Evolutionary conservation across 208 protist genomes (phyloP).

Genomic region (Leishmania gerbilli): DNA sequence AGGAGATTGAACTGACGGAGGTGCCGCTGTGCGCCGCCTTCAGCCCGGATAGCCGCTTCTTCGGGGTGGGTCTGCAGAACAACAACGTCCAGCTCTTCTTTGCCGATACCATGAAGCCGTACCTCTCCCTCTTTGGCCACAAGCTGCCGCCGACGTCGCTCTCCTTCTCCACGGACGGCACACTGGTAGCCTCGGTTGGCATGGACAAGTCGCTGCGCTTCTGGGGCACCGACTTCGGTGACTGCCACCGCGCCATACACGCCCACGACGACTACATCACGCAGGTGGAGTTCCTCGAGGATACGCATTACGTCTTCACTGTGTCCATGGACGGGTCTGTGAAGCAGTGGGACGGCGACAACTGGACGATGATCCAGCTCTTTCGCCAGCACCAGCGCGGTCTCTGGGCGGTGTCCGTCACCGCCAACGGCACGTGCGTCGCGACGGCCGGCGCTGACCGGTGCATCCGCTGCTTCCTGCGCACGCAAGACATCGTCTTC

Average conservation of each 20-base stretch:
- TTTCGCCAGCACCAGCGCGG: conserved; percentile 80
- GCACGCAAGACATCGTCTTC: conserved; percentile 91
- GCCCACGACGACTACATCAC: conserved; percentile 98
- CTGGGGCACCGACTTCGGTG: conserved; percentile 98
- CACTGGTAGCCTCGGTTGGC: conserved; percentile 94
- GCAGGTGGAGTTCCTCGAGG: conserved; percentile 93
- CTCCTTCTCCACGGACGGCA: conserved; percentile 93
- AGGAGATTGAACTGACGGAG: conserved; percentile 95
- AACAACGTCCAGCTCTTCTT: conserved; percentile 98
- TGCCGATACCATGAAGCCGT: conserved; percentile 97
- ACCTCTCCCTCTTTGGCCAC: conserved; percentile 98
- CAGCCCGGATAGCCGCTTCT: conserved; percentile 82
- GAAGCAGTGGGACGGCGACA: conserved; percentile 99
- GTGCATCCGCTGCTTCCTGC: conserved; percentile 82
- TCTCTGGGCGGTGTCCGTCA: conserved; percentile 69
- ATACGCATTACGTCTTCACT: conserved; percentile 99
- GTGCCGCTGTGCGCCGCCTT: conserved; percentile 88
- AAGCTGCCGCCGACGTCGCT: conserved; percentile 96
- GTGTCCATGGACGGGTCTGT: conserved; percentile 93
- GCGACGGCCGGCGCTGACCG: conserved; percentile 75
- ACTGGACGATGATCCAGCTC: conserved; percentile 91
- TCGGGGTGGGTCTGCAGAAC: conserved; percentile 97
- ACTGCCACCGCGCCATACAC: conserved; percentile 98
- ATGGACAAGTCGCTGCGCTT: conserved; percentile 99
- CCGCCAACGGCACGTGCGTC: conserved; percentile 79